Percentiles rank a stretch among this genome's conserved stretches.
Evolutionary conservation across 306 rosid genomes (phyloP).

Genomic region (Trichosanthes truncata): DNA sequence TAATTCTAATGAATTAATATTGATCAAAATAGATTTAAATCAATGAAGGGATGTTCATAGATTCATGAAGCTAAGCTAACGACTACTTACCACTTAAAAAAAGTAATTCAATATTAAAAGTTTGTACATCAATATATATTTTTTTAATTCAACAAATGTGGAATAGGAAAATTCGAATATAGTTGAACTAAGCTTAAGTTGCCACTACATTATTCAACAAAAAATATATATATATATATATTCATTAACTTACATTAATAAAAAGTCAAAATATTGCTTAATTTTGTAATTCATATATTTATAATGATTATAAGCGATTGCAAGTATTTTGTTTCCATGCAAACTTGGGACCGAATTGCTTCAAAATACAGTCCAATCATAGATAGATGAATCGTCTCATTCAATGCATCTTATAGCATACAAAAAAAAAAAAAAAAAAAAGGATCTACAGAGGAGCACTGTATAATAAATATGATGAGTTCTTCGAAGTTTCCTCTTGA

Average conservation of each 20-base stretch:
- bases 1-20: not conserved
- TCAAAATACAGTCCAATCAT: not conserved
- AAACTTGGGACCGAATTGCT: not conserved
- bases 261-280: not conserved
- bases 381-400: not conserved
- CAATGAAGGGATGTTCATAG: not conserved
- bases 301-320: not conserved
- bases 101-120: not conserved
- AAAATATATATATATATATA: not conserved
- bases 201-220: not conserved
- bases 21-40: not conserved
- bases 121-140: not conserved
- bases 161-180: no score
- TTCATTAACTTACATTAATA: not conserved
- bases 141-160: no score
- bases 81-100: not conserved
- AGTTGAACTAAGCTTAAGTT: no score
- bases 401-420: not conserved
- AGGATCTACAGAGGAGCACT: not conserved
- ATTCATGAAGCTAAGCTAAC: not conserved
- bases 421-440: not conserved
- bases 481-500: constrained; percentile 1
- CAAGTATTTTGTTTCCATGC: not conserved
- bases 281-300: not conserved
- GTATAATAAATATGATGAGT: not conserved